These are phyloP conservation scores for Bretziella fagacearum DNA, from an alignment of 2,329 filamentous ascomycete genomes.

Conservation along the genomic window DNA sequence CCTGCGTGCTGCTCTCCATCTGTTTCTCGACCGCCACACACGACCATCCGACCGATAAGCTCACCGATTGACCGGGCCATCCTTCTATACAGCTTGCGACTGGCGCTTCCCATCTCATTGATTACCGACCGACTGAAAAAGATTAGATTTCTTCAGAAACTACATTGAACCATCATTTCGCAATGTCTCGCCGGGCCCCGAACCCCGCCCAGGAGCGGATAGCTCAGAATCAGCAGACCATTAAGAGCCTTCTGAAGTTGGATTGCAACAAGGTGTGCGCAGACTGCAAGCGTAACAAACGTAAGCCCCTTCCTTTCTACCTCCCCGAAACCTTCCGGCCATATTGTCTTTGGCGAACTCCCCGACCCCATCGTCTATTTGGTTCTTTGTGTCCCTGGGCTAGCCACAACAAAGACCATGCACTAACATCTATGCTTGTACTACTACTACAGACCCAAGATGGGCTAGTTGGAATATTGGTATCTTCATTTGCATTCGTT, in stretches of 20 bases:
- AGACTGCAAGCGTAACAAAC: slow-evolving; percentile 98
- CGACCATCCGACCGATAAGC: too few species aligned
- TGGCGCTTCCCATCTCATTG: neutral
- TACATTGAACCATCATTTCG: slow-evolving; percentile 16
- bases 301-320: too few species aligned
- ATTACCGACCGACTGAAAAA: neutral
- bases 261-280: slow-evolving; percentile 93
- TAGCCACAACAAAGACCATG: slow-evolving; percentile 9
- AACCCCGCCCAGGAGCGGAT: slow-evolving; percentile 73
- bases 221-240: slow-evolving; percentile 81
- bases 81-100: neutral
- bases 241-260: slow-evolving; percentile 88
- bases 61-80: neutral
- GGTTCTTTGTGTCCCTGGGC: neutral
- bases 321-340: too few species aligned
- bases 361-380: too few species aligned
- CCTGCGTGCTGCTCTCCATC: too few species aligned
- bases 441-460: slow-evolving; percentile 56
- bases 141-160: neutral
- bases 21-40: too few species aligned
- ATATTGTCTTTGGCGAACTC: too few species aligned
- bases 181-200: slow-evolving; percentile 62
- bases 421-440: slow-evolving; percentile 4
- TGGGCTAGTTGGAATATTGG: slow-evolving; percentile 99
- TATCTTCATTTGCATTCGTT: slow-evolving; percentile 94